phyloP scores from a whole-genome alignment of 1,284 basidiomycete genomes.

The Ustilago tritici region DNA sequence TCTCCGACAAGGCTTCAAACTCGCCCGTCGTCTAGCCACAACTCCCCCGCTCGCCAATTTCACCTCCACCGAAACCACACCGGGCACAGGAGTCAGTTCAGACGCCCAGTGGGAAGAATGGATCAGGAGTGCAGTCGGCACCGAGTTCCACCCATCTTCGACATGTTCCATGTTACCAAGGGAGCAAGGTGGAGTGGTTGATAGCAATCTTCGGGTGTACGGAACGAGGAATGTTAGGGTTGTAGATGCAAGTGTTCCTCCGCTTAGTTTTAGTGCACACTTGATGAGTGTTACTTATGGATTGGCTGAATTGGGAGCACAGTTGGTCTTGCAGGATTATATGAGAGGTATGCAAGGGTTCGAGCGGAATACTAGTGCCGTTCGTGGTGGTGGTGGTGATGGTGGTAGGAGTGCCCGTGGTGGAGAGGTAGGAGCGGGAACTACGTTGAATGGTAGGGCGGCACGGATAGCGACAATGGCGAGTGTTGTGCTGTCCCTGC shows the following conservation, averaged over 20 bases:
- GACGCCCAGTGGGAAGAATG: slow-evolving; percentile 74
- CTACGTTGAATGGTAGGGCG: not conserved
- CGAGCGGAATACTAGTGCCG: not conserved
- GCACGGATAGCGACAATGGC: not conserved
- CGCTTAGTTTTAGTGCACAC: slow-evolving; percentile 70
- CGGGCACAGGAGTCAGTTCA: slow-evolving; percentile 53
- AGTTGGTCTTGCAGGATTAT: slow-evolving; percentile 44
- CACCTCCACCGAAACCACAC: slow-evolving; percentile 32
- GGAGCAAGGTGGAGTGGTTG: slow-evolving; percentile 63
- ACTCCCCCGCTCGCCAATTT: slow-evolving; percentile 35
- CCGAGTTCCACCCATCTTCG: slow-evolving; percentile 73
- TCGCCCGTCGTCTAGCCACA: slow-evolving; percentile 72
- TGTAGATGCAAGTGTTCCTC: slow-evolving; percentile 59
- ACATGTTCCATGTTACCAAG: slow-evolving; percentile 61
- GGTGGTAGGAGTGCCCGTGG: not conserved
- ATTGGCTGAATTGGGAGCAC: slow-evolving; percentile 61
- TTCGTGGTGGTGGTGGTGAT: not conserved
- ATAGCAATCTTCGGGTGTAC: slow-evolving; percentile 55
- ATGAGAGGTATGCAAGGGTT: slow-evolving; percentile 1
- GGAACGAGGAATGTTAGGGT: slow-evolving; percentile 61
- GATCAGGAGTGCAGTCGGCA: slow-evolving; percentile 69
- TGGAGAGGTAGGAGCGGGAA: not conserved
- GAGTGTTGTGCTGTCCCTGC: not conserved
- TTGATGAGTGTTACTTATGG: slow-evolving; percentile 77
- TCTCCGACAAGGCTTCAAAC: slow-evolving; percentile 76